phyloP scores from a whole-genome alignment of 495 filamentous ascomycete species.

The Letharia lupina region DNA sequence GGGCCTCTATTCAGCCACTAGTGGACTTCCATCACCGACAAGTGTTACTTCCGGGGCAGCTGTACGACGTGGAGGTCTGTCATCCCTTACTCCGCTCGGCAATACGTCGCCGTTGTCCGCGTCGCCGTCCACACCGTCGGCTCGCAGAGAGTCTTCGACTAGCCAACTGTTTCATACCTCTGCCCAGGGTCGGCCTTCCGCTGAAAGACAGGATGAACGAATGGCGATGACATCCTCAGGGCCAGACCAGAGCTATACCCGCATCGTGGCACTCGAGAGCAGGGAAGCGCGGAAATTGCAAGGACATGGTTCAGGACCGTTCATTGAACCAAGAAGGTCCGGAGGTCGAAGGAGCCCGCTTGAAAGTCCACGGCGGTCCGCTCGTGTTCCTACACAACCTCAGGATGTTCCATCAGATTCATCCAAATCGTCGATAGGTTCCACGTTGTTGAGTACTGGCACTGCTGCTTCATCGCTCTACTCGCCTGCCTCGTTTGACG shows the following conservation, averaged over 20 bases:
- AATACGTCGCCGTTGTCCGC: conserved; percentile 7
- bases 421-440: conserved; percentile 18
- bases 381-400: neutral
- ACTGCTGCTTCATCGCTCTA: conserved; percentile 15
- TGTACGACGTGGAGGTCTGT: conserved; percentile 1
- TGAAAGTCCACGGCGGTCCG: neutral
- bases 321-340: neutral
- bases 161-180: neutral
- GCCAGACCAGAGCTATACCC: neutral
- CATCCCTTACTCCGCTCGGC: conserved; percentile 10
- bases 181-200: conserved; percentile 1
- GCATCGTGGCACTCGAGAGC: neutral
- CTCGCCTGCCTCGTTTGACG: conserved; percentile 4
- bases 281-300: conserved; percentile 1
- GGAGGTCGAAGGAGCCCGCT: conserved; percentile 5
- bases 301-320: neutral
- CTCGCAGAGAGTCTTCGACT: conserved; percentile 3
- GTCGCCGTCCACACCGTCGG: conserved; percentile 14
- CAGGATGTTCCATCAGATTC: conserved; percentile 10
- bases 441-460: conserved; percentile 8
- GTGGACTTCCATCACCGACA: conserved; percentile 15
- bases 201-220: conserved; percentile 5
- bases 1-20: conserved; percentile 9
- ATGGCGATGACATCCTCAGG: neutral
- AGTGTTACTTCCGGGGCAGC: conserved; percentile 9